phyloP scores from a whole-genome alignment of 306 rosid genomes.

The Castanopsis chinensis region DNA sequence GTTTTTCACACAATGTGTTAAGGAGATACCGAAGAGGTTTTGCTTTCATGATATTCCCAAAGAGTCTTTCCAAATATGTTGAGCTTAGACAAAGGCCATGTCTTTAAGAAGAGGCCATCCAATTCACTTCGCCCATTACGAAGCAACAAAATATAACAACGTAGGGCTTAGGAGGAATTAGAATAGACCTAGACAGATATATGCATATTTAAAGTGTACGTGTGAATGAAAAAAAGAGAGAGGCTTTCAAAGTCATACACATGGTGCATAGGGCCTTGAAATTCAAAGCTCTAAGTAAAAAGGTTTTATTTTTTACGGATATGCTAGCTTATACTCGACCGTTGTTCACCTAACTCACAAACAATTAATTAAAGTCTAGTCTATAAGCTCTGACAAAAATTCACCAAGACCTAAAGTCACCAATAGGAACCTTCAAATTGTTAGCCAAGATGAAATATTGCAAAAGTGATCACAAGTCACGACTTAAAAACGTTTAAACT shows the following conservation, averaged over 20 bases:
- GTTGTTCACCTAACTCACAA: slow-evolving; percentile 13
- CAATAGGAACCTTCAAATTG: too few species aligned
- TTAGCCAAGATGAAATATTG: too few species aligned
- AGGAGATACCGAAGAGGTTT: not conserved
- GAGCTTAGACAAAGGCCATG: not conserved
- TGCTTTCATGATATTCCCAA: not conserved
- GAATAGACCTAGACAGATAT: not conserved
- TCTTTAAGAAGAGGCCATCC: not conserved
- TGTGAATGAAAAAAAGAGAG: not conserved
- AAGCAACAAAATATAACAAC: not conserved
- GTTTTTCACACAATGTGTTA: not conserved
- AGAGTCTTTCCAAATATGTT: not conserved
- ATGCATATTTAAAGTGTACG: not conserved
- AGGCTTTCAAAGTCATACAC: not conserved
- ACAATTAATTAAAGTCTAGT: not conserved
- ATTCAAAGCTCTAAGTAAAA: not conserved
- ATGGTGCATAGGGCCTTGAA: not conserved
- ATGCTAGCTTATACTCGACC: not conserved
- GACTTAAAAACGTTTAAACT: too few species aligned
- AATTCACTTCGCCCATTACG: not conserved
- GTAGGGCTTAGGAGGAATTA: not conserved
- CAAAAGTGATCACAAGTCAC: too few species aligned
- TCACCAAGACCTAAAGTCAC: not conserved
- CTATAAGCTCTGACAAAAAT: not conserved
- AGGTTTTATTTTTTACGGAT: slow-evolving; percentile 3